A percentile compares a stretch with the other conserved stretches of the same genome.
Conservation (phyloP, 169 alveolate species). For the Cryptosporidium meleagridis region DNA sequence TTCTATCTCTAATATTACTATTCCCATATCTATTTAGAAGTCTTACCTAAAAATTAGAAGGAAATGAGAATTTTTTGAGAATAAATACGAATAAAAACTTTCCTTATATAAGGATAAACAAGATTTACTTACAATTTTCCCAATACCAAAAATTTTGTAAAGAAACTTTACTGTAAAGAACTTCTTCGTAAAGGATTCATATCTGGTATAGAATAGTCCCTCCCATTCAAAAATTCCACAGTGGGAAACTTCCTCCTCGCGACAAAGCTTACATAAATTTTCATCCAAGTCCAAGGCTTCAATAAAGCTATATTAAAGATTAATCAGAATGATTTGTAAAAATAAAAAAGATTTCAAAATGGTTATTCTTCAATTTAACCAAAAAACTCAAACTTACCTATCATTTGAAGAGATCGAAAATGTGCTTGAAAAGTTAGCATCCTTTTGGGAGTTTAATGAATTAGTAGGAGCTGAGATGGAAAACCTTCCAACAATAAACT, state of each 20-base stretch:
- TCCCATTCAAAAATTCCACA: constrained; percentile 53
- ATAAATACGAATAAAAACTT: not conserved
- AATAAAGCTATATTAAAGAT: constrained; percentile 34
- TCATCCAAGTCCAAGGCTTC: constrained; percentile 28
- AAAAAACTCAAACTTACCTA: constrained; percentile 20
- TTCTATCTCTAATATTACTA: not conserved
- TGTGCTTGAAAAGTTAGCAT: not conserved
- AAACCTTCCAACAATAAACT: constrained; percentile 44
- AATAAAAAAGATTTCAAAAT: not conserved
- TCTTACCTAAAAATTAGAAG: not conserved
- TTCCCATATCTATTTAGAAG: constrained; percentile 1
- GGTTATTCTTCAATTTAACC: not conserved
- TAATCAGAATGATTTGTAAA: not conserved
- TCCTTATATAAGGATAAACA: not conserved
- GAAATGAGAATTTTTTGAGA: not conserved
- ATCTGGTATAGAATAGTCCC: constrained; percentile 56
- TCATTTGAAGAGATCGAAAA: constrained; percentile 39
- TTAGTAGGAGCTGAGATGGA: constrained; percentile 13
- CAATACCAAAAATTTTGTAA: constrained; percentile 28
- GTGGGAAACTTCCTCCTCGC: constrained; percentile 33
- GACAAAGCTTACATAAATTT: not conserved
- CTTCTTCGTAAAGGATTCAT: constrained; percentile 48
- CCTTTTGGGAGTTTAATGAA: not conserved
- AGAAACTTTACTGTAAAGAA: constrained; percentile 10
- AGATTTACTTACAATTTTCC: constrained; percentile 37